Conservation (phyloP, 306 rosid genomes). For the Rosa lucieae region DNA sequence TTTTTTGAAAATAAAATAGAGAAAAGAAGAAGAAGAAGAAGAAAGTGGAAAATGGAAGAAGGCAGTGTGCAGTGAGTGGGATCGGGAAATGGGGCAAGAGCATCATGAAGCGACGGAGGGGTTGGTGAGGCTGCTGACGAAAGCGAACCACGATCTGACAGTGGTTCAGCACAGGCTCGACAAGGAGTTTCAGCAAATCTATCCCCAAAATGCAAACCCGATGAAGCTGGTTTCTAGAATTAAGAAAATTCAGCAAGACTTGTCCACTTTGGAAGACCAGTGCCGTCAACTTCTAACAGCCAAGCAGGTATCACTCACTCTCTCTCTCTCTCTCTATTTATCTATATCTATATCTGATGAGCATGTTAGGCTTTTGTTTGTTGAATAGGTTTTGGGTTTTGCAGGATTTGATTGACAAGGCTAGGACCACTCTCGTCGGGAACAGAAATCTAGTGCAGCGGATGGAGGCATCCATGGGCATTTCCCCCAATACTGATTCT, state of each 20-base stretch:
- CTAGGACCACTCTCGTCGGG: constrained; percentile 70
- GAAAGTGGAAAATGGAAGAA: too few relatives aligned
- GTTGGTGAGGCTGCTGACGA: constrained; percentile 60
- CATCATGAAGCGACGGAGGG: constrained; percentile 76
- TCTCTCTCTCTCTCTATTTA: neutral
- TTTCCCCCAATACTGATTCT: constrained; percentile 30
- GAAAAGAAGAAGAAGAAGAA: neutral
- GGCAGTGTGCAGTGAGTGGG: too few relatives aligned
- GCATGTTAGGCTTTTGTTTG: neutral
- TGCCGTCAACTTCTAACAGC: constrained; percentile 81
- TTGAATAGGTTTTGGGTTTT: constrained; percentile 12
- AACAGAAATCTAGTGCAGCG: constrained; percentile 65
- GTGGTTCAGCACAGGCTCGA: constrained; percentile 63
- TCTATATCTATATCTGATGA: neutral
- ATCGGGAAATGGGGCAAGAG: constrained; percentile 40
- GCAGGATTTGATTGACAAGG: constrained; percentile 88
- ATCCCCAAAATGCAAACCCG: constrained; percentile 86
- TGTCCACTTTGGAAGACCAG: constrained; percentile 63
- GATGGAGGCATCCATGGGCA: constrained; percentile 68
- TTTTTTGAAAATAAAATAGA: neutral
- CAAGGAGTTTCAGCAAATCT: constrained; percentile 70
- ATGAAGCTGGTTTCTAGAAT: constrained; percentile 79
- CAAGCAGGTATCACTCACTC: constrained; percentile 55
- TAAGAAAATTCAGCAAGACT: constrained; percentile 71
- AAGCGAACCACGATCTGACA: constrained; percentile 75